Conservation (phyloP, 768 basidiomycete genomes). For the Pleurotus ostreatus region DNA sequence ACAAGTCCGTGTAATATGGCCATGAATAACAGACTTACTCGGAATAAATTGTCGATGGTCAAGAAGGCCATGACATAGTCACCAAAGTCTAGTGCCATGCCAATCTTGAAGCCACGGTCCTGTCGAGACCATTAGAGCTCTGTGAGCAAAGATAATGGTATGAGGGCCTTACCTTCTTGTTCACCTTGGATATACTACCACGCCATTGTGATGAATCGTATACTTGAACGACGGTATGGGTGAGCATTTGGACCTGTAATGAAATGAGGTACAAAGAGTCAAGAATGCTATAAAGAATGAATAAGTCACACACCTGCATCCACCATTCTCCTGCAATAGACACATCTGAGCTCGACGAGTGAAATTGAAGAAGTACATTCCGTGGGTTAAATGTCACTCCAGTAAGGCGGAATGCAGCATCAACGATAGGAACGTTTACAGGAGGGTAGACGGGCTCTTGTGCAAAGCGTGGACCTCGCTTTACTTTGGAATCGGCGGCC, state of each 20-base stretch:
- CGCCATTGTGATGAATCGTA: neutral
- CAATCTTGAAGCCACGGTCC: slow-evolving; percentile 6
- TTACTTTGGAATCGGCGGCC: neutral
- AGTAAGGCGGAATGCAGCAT: neutral
- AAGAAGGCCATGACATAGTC: slow-evolving; percentile 10
- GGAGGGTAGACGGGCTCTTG: neutral
- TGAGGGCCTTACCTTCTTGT: neutral
- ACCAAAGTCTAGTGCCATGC: slow-evolving; percentile 9
- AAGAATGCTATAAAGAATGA: neutral
- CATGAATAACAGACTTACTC: neutral
- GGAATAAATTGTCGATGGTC: slow-evolving; percentile 8
- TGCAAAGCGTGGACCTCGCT: neutral
- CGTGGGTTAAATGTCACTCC: slow-evolving; percentile 1
- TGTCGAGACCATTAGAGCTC: neutral
- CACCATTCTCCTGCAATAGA: neutral
- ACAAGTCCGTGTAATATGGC: neutral
- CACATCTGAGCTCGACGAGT: neutral
- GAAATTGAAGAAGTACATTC: neutral
- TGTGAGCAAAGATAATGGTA: neutral
- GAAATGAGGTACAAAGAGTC: no score
- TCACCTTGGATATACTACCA: neutral
- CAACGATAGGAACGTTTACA: neutral
- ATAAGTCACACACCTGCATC: neutral
- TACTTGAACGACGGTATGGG: slow-evolving; percentile 5
- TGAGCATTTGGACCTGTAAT: neutral